Evolutionary conservation across 495 filamentous ascomycete species (phyloP).

Genomic region (Penicillium crystallinum): DNA sequence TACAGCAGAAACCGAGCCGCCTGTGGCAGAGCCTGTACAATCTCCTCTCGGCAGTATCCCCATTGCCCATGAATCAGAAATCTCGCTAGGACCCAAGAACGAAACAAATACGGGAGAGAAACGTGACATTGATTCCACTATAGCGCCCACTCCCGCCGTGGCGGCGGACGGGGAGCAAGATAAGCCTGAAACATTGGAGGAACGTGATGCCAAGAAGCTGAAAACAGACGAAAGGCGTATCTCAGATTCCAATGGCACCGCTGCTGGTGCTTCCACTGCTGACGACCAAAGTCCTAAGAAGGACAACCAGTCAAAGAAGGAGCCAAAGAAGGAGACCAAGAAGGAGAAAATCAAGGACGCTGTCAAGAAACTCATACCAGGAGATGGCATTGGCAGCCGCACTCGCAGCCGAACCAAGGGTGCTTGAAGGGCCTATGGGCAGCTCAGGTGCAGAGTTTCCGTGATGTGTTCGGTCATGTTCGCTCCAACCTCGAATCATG

Average conservation of each 20-base stretch:
- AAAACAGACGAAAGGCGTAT: conserved; percentile 19
- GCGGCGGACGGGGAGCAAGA: conserved; percentile 10
- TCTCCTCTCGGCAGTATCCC: not conserved
- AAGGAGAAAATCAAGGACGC: conserved; percentile 35
- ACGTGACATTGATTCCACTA: conserved; percentile 25
- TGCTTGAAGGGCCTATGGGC: conserved; percentile 1
- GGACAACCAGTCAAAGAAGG: conserved; percentile 31
- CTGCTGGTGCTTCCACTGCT: not conserved
- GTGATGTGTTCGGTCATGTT: not conserved
- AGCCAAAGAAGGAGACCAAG: too few relatives aligned
- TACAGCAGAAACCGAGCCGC: not conserved
- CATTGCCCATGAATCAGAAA: not conserved
- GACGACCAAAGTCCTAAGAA: conserved; percentile 27
- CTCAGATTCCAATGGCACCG: conserved; percentile 12
- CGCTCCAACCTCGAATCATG: not conserved
- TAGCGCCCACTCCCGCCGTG: not conserved
- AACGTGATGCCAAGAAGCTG: conserved; percentile 27
- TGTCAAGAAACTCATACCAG: conserved; percentile 26
- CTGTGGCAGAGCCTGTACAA: not conserved
- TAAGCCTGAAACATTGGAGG: conserved; percentile 8
- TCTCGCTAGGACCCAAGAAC: conserved; percentile 4
- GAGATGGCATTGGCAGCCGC: conserved; percentile 36
- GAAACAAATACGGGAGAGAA: conserved; percentile 26
- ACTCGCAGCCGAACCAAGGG: conserved; percentile 40
- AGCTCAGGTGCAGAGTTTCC: not conserved